A percentile compares a stretch with the other conserved stretches of the same genome.
Conservation (phyloP, 192 early-diverging fungal genomes). For the Thamnidium elegans region DNA sequence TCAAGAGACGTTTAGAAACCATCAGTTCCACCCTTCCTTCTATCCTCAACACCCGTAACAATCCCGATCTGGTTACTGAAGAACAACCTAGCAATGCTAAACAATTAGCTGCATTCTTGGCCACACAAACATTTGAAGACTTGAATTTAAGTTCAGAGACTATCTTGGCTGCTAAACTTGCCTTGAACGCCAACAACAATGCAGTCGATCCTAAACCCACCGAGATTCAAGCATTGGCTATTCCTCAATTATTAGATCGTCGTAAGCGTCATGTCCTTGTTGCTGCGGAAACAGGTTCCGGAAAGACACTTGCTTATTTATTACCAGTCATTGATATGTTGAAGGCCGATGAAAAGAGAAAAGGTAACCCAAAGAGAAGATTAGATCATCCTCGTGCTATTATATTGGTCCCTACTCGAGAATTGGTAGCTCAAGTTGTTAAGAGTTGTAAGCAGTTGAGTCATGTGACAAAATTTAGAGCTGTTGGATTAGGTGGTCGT, state of each 20-base stretch:
- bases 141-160: slow-evolving; percentile 49
- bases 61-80: background rate
- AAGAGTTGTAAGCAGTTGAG: slow-evolving; percentile 67
- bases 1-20: slow-evolving; percentile 30
- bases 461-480: slow-evolving; percentile 66
- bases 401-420: slow-evolving; percentile 84
- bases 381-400: slow-evolving; percentile 79
- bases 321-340: slow-evolving; percentile 74
- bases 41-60: background rate
- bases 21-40: slow-evolving; percentile 13
- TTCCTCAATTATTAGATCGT: slow-evolving; percentile 62
- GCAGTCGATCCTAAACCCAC: slow-evolving; percentile 59
- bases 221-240: slow-evolving; percentile 80
- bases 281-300: slow-evolving; percentile 89
- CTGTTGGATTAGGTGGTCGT: slow-evolving; percentile 57
- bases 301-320: slow-evolving; percentile 90
- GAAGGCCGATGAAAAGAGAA: slow-evolving; percentile 61
- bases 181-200: slow-evolving; percentile 7
- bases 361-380: slow-evolving; percentile 49
- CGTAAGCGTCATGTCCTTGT: slow-evolving; percentile 56
- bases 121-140: slow-evolving; percentile 50
- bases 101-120: slow-evolving; percentile 22
- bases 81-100: slow-evolving; percentile 14
- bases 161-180: background rate
- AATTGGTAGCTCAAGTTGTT: slow-evolving; percentile 80